These are phyloP conservation scores for Dictyophora rubrovolvata DNA, from an alignment of 768 basidiomycete genomes.

Conservation along the genomic window DNA sequence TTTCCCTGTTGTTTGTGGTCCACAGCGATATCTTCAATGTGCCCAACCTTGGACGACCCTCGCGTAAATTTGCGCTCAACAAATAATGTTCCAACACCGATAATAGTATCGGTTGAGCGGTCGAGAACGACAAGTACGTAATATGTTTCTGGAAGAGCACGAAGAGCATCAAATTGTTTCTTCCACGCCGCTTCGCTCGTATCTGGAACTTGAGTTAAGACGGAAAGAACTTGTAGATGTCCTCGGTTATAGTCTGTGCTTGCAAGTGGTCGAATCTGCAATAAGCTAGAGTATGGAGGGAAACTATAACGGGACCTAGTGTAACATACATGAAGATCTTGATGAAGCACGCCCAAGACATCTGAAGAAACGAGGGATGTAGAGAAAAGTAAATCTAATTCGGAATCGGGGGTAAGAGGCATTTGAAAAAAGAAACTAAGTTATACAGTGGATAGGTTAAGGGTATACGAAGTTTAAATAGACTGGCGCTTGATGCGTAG, in stretches of 20 bases:
- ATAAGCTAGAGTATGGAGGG: background rate
- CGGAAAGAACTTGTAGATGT: slow-evolving; percentile 71
- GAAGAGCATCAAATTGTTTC: slow-evolving; percentile 54
- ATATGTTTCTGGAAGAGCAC: slow-evolving; percentile 54
- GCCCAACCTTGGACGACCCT: slow-evolving; percentile 76
- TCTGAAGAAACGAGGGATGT: slow-evolving; percentile 58
- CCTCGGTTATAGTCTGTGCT: slow-evolving; percentile 73
- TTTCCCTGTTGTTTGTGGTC: slow-evolving; percentile 81
- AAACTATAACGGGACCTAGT: background rate
- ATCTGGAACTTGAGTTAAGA: slow-evolving; percentile 62
- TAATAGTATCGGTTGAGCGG: slow-evolving; percentile 63
- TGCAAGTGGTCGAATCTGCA: slow-evolving; percentile 82
- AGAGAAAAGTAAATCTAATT: slow-evolving; percentile 72
- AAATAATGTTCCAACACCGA: slow-evolving; percentile 75
- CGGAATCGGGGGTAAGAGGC: slow-evolving; percentile 49
- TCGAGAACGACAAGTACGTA: slow-evolving; percentile 79
- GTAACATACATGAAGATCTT: slow-evolving; percentile 54
- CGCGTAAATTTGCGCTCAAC: slow-evolving; percentile 93
- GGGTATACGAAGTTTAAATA: background rate
- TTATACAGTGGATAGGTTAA: background rate
- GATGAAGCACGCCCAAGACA: slow-evolving; percentile 47
- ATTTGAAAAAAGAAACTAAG: slow-evolving; percentile 14
- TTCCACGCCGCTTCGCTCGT: slow-evolving; percentile 59
- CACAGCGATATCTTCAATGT: slow-evolving; percentile 98
- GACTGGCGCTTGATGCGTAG: background rate